Evolutionary conservation across 1,284 basidiomycete genomes (phyloP), one percentile per base, ranked within the genome.

Genomic region (Quambalaria eucalypti): DNA sequence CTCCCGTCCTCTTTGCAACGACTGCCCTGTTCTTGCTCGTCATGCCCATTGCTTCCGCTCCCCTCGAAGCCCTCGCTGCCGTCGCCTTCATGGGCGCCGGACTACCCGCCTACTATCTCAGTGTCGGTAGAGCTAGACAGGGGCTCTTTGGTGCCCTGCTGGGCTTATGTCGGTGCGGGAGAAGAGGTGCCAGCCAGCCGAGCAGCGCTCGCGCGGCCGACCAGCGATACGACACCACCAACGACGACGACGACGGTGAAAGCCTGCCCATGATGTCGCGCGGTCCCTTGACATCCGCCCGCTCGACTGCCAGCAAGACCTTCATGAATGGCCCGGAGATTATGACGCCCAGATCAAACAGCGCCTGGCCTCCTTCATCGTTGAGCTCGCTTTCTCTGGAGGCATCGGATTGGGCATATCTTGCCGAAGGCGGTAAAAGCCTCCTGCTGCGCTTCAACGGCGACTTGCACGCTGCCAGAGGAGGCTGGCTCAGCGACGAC

Each of bases 21-120:
- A 89, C 90, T 69, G 89, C 91, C 1, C 78, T 95, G 57, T 97
- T 97, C 78, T 80, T 98, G 50, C 79, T 99, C 4, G 85, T 87
- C 66, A 96, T 98, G 89, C 92, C 92, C 2, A 82, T 95, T 51
- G 87, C 95, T 57, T 90, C 90, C 1, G 91, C 92, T 14, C 95
- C 93, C 1, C 77, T 87, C 25, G 87, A 96, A 76, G 90, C 42
- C 2, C 16, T 14, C 4, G 42, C 42, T 19, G 42, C 42, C 19
- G 16, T 46, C 25, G 16, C 25, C 12, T 46, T 46, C 42, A 46
- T 46, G 42, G 21, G 12, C 3, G 21, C 42, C 4, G 42, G 42
- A 12, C 25, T 46, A 21, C 42, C 42, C 14, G 42, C 42, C 4
- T 46, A 46, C 42, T 46, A 19, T 21, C n/a, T 46, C 19, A 46